phyloP scores from a whole-genome alignment of 495 filamentous ascomycete species.

The Penicillium malachiteum region DNA sequence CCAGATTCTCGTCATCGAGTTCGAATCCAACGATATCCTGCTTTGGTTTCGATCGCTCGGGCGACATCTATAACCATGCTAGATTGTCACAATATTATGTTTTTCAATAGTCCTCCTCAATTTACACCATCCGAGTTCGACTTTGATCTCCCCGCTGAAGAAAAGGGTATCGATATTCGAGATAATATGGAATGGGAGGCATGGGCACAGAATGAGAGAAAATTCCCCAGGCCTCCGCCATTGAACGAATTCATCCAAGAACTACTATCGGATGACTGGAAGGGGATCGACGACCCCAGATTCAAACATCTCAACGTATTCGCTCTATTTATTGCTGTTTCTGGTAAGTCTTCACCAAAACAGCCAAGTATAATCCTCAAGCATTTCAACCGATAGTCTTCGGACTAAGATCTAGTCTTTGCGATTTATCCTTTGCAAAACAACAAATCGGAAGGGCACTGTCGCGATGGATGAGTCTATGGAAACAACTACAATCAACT shows the following conservation, averaged over 20 bases:
- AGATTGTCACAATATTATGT: slow-evolving; percentile 17
- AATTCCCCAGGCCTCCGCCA: slow-evolving; percentile 6
- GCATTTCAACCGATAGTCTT: slow-evolving; percentile 16
- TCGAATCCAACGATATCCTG: slow-evolving; percentile 16
- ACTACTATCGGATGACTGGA: slow-evolving; percentile 11
- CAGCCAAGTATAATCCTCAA: background rate
- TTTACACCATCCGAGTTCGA: slow-evolving; percentile 10
- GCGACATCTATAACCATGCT: slow-evolving; percentile 18
- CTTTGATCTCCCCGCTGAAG: slow-evolving; percentile 21
- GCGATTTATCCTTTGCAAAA: background rate
- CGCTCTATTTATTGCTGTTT: slow-evolving; percentile 11
- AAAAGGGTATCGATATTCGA: slow-evolving; percentile 12
- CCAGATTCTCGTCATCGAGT: slow-evolving; percentile 8
- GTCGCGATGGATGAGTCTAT: slow-evolving; percentile 9
- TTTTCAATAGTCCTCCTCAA: slow-evolving; percentile 15
- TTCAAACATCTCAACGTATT: slow-evolving; percentile 12
- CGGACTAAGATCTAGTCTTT: slow-evolving; percentile 3
- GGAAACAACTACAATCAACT: slow-evolving; percentile 6
- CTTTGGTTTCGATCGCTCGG: slow-evolving; percentile 20
- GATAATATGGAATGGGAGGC: slow-evolving; percentile 8
- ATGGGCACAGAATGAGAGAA: slow-evolving; percentile 10
- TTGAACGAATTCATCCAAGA: slow-evolving; percentile 8
- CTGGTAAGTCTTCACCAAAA: slow-evolving; percentile 3
- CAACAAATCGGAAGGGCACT: slow-evolving; percentile 13
- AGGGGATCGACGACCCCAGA: background rate